Base-by-base conservation (phyloP, 805 yeast genomes). In the Hanseniaspora lachancei region DNA sequence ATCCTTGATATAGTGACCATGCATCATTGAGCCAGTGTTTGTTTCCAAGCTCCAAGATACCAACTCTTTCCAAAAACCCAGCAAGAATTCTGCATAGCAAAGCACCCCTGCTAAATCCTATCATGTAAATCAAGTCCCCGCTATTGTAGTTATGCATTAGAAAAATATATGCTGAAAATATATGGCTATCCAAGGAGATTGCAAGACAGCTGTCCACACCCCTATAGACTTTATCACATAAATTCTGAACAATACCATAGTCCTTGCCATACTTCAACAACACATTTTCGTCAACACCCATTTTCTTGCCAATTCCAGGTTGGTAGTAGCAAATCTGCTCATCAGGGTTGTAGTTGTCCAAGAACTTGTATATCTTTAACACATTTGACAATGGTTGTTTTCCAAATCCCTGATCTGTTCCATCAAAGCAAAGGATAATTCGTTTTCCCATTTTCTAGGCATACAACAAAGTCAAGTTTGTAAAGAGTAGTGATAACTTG, bases 71-170 rank as follows among this genome's bases (percentile, higher is more conserved):
- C 16, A 82, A 68, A 85, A 82, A 78, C 0, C 84, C 84, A 2
- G 82, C 78, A 23, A 82, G 64, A 0, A 82, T 78, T 47, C 86
- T 70, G 0, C 85, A 86, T 5, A 79, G 72, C 62, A 80, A 81
- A 5, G 86, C 82, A 12, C 88, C 89, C 32, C 88, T 70, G 51
- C 76, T 71, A 49, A 79, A 81, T 0, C 87, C 86, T 70, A 81
- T 77, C 61, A 82, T 65, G 58, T 67, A 77, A 15, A 82, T 74
- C 52, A 66, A 69, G 61, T 80, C 85, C 0, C 80, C 81, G 0
- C 63, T 62, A 42, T 67, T 65, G 60, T 78, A 80, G 60, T 70
- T 70, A 39, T 68, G 66, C 73, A 79, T 74, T 40, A 81, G 65
- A 60, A 74, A 81, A 10, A 66, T 64, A 62, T 81, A 81, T 1